Evolutionary conservation across 2,329 filamentous ascomycete species (phyloP).

Genomic region (Botrytis squamosa): DNA sequence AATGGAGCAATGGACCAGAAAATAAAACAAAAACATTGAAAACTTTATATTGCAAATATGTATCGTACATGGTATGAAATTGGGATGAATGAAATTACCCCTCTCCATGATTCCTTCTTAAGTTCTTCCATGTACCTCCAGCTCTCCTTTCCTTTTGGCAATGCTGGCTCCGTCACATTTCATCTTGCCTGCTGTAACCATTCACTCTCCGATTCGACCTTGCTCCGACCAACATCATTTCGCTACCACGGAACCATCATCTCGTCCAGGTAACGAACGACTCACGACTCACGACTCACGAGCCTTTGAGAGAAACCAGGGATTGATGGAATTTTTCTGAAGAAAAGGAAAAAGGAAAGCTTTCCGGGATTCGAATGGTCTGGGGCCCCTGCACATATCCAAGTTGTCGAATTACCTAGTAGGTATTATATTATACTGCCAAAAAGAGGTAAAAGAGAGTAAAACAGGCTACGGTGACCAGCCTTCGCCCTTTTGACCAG

Average conservation of each 20-base stretch:
- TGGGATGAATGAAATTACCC: slow-evolving; percentile 6
- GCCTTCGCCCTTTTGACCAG: slow-evolving; percentile 21
- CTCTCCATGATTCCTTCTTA: not conserved
- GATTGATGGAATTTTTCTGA: slow-evolving; percentile 6
- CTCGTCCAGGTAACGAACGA: not conserved
- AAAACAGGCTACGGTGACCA: slow-evolving; percentile 19
- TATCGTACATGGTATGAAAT: not conserved
- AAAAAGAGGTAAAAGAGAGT: not conserved
- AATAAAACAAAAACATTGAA: not conserved
- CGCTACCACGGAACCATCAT: not conserved
- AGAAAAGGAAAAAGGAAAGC: slow-evolving; percentile 15
- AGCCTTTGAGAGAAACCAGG: not conserved
- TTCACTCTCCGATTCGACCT: not conserved
- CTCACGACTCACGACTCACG: no score
- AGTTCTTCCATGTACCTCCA: not conserved
- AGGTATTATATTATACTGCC: not conserved
- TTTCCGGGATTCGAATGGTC: not conserved
- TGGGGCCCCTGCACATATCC: not conserved
- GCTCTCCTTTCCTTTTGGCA: not conserved
- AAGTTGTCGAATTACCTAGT: not conserved
- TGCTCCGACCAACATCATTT: slow-evolving; percentile 5
- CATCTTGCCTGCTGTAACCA: not conserved
- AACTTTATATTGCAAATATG: not conserved
- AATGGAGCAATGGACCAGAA: not conserved
- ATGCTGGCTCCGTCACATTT: not conserved